Evolutionary conservation across 2,329 filamentous ascomycete species (phyloP).

Genomic region (Trichoderma polysporum): DNA sequence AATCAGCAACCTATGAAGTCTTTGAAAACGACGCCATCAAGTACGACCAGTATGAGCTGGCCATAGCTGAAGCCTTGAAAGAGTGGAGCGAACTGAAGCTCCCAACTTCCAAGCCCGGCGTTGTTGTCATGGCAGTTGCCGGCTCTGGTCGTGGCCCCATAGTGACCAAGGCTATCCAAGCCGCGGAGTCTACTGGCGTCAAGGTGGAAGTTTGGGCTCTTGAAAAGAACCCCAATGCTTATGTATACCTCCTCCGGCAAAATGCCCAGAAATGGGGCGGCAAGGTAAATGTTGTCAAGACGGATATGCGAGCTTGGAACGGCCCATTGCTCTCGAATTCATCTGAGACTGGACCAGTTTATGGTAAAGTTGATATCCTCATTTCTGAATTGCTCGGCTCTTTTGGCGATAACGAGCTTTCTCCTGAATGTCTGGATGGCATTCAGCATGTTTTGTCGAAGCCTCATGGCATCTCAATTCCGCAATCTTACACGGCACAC

Average conservation of each 20-base stretch:
- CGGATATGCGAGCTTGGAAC: conserved; percentile 96
- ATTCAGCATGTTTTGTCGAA: conserved; percentile 84
- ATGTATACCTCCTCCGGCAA: conserved; percentile 84
- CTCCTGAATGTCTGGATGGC: conserved; percentile 92
- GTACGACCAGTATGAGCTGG: conserved; percentile 91
- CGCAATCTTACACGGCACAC: conserved; percentile 88
- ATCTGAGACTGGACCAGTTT: conserved; percentile 44
- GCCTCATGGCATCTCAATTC: conserved; percentile 86
- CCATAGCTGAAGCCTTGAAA: conserved; percentile 73
- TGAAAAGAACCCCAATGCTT: conserved; percentile 98
- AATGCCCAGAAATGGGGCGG: conserved; percentile 80
- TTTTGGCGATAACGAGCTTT: conserved; percentile 96
- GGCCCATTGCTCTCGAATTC: conserved; percentile 62
- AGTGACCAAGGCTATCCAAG: conserved; percentile 81
- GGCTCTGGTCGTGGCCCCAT: conserved; percentile 91
- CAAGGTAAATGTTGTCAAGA: conserved; percentile 84
- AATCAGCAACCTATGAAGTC: conserved; percentile 96
- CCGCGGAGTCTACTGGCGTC: conserved; percentile 73
- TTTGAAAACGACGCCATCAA: conserved; percentile 99
- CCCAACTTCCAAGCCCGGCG: conserved; percentile 67
- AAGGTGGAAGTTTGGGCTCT: conserved; percentile 85
- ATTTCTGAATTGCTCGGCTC: conserved; percentile 93
- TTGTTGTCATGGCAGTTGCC: conserved; percentile 84
- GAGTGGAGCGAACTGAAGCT: conserved; percentile 76
- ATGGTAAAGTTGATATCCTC: conserved; percentile 81